These are phyloP conservation scores for Podila epigama DNA, from an alignment of 192 early-diverging fungal species.

Conservation along the genomic window DNA sequence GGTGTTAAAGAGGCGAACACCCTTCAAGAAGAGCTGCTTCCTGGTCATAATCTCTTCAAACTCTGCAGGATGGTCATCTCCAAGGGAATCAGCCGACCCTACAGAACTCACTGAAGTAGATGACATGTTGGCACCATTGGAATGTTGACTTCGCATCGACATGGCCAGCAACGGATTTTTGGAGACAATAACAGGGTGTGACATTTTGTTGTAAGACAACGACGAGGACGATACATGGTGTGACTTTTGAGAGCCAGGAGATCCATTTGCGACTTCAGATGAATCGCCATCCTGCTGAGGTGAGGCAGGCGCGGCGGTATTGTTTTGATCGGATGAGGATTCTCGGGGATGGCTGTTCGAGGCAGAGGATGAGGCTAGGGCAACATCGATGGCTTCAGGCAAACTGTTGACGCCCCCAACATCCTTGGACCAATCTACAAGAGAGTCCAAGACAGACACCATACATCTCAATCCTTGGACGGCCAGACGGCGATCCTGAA, in stretches of 20 bases:
- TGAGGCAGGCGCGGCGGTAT: conserved; percentile 14
- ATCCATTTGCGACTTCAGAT: conserved; percentile 13
- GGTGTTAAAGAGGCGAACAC: conserved; percentile 79
- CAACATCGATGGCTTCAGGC: conserved; percentile 22
- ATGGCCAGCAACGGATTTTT: conserved; percentile 51
- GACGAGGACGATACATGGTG: conserved; percentile 5
- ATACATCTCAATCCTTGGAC: conserved; percentile 64
- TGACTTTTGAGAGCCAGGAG: conserved; percentile 20
- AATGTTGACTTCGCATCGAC: conserved; percentile 42
- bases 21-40: conserved; percentile 83
- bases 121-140: conserved; percentile 43
- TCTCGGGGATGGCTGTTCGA: conserved; percentile 28
- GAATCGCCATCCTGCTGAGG: conserved; percentile 13
- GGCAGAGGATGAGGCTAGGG: background rate
- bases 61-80: conserved; percentile 84
- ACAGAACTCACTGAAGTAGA: conserved; percentile 43
- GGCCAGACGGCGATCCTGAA: conserved; percentile 52
- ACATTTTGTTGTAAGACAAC: conserved; percentile 38
- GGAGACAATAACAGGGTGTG: conserved; percentile 52
- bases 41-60: conserved; percentile 84
- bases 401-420: conserved; percentile 25
- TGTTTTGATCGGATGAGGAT: conserved; percentile 9
- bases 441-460: conserved; percentile 67
- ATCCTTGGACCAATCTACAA: conserved; percentile 73
- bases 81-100: conserved; percentile 43